Evolutionary conservation across 1,284 basidiomycete species (phyloP).

Genomic region (Moniliella sp.): DNA sequence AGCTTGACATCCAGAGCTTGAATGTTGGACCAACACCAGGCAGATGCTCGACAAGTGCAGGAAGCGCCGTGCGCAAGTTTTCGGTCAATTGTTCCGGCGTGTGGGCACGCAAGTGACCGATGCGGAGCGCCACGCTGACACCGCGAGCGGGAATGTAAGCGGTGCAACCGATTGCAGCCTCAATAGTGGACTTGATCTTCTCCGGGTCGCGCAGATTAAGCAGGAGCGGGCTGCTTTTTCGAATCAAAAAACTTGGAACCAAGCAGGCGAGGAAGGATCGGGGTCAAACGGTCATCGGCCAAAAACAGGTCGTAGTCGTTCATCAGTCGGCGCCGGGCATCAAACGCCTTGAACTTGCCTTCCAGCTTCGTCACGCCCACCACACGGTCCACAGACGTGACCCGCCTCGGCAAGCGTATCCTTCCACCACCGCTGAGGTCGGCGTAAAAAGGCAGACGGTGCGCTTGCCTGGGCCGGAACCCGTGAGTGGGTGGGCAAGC

Average conservation of each 20-base stretch:
- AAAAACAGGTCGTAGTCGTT: constrained; percentile 78
- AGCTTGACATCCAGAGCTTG: constrained; percentile 81
- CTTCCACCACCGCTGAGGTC: constrained; percentile 86
- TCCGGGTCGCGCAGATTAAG: not conserved
- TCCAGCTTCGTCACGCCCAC: constrained; percentile 47
- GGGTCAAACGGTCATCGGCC: constrained; percentile 69
- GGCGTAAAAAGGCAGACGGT: constrained; percentile 79
- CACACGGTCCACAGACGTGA: constrained; percentile 76
- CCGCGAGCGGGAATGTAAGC: constrained; percentile 81
- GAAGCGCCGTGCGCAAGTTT: constrained; percentile 60
- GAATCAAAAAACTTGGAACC: constrained; percentile 78
- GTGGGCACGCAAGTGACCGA: constrained; percentile 51
- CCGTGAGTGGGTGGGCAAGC: too few species aligned
- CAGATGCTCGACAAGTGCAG: constrained; percentile 44
- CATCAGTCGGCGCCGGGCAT: constrained; percentile 61
- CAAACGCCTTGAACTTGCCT: constrained; percentile 43
- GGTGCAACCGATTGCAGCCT: constrained; percentile 68
- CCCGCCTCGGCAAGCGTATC: constrained; percentile 55
- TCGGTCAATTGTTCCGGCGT: constrained; percentile 50
- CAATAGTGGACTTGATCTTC: constrained; percentile 42
- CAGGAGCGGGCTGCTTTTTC: constrained; percentile 51
- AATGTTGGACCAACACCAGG: constrained; percentile 63
- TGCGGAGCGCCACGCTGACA: constrained; percentile 58
- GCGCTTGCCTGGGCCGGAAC: too few species aligned
- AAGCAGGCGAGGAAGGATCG: constrained; percentile 62